A percentile compares a stretch with the other conserved stretches of the same genome.
phyloP scores from a whole-genome alignment of 2,329 filamentous ascomycete species.

The Nemania bipapillata region DNA sequence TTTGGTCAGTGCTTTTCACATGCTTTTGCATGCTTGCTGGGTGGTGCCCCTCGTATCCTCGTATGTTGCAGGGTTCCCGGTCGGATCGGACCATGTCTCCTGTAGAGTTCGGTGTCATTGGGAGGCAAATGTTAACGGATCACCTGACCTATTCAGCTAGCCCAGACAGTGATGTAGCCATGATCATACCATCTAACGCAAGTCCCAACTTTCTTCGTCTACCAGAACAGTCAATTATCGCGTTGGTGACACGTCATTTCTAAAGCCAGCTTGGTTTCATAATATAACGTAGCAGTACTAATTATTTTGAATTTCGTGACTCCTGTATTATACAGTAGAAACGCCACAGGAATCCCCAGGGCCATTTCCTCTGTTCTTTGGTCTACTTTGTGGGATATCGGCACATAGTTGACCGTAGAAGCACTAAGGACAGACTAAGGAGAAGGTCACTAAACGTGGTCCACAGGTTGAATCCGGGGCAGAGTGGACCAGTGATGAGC shows the following conservation, averaged over 20 bases:
- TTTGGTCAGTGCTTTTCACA: background rate
- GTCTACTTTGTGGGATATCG: background rate
- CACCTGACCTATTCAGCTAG: constrained; percentile 5
- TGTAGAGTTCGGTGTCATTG: background rate
- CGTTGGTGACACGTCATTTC: background rate
- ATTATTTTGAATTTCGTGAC: background rate
- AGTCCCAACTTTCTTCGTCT: background rate
- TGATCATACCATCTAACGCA: background rate
- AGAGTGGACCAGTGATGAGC: constrained; percentile 27
- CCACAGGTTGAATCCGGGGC: constrained; percentile 34
- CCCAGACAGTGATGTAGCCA: background rate
- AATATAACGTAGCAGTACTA: background rate
- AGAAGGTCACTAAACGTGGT: background rate
- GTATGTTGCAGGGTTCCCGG: constrained; percentile 1
- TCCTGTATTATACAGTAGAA: background rate
- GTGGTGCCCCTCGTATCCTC: background rate
- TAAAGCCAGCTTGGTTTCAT: background rate
- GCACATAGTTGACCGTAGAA: background rate
- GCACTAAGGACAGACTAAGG: background rate
- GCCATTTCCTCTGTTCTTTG: background rate
- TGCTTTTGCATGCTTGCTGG: background rate
- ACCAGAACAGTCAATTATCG: background rate
- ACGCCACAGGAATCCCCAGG: background rate
- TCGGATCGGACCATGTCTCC: background rate
- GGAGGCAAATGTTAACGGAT: background rate